Conservation (phyloP, 2,329 filamentous ascomycete genomes). For the Claviceps humidiphila region DNA sequence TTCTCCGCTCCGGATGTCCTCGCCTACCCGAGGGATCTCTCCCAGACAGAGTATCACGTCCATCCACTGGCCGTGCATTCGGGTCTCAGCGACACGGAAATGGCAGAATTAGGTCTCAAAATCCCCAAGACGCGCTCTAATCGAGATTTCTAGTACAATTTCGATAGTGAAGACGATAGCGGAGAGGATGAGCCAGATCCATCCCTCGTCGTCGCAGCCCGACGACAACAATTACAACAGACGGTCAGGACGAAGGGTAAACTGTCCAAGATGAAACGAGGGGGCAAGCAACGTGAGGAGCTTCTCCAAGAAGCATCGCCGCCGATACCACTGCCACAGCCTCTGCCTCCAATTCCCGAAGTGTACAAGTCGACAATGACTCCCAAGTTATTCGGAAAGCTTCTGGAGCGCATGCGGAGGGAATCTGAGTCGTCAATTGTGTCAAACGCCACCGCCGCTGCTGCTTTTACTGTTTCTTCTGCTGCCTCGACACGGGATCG, state of each 20-base stretch:
- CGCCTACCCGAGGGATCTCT: slow-evolving; percentile 22
- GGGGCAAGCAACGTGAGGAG: slow-evolving; percentile 7
- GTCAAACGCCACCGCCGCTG: neutral
- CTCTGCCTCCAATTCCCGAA: slow-evolving; percentile 21
- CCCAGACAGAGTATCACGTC: slow-evolving; percentile 20
- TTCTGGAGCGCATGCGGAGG: slow-evolving; percentile 16
- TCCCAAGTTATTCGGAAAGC: slow-evolving; percentile 14
- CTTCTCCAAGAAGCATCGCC: slow-evolving; percentile 9
- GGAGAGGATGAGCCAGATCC: slow-evolving; percentile 8
- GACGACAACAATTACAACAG: neutral
- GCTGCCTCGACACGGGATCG: neutral
- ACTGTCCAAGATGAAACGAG: slow-evolving; percentile 3
- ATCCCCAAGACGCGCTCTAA: slow-evolving; percentile 19
- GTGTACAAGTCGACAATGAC: slow-evolving; percentile 12
- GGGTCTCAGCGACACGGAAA: slow-evolving; percentile 12
- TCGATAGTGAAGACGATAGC: slow-evolving; percentile 21
- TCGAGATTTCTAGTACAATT: slow-evolving; percentile 24
- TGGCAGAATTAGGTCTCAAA: slow-evolving; percentile 19
- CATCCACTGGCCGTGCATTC: slow-evolving; percentile 23
- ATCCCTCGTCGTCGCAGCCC: neutral
- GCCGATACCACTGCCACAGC: slow-evolving; percentile 1
- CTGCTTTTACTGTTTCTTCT: neutral
- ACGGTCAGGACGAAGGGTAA: neutral
- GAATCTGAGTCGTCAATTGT: slow-evolving; percentile 7
- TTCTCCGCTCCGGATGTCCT: slow-evolving; percentile 16